Base-by-base conservation (phyloP, 148 eudicot species). In the Fallopia convolvulus region DNA sequence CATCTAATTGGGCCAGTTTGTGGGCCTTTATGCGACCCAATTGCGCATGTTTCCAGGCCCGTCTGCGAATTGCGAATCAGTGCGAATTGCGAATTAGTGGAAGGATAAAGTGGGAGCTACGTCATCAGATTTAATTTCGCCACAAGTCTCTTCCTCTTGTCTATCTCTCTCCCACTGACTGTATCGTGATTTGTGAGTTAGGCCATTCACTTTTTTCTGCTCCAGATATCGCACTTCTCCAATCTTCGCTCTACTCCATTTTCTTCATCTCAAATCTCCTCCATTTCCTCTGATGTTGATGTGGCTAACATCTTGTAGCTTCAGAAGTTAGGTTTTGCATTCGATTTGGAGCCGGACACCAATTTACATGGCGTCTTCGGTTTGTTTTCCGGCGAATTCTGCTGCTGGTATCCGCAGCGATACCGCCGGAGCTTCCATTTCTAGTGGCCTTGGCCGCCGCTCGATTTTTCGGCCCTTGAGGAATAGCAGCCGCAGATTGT, bases 321-420 rank as follows among this genome's bases (percentile, higher is more conserved):
- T 74, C 76, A 74, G 6, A 26, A 74, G 32, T 44, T 74, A 47
- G 48, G 63, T 33, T 5, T 68, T 33, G 44, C 21, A 36, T 68
- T 18, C 72, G 20, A 68, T 15, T 68, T 68, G 72, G 3, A 36
- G 44, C 10, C 72, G 21, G 44, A 68, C 42, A 33, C 15, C 72
- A 15, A 36, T 39, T n/a, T 21, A 21, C 74, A 79, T 84, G 82
- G 76, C 84, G 6, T 81, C 87, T 33, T 84, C 92, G 20, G 60
- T 85, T 18, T 86, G 87, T 78, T 86, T 89, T 46, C 86, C 91
- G 73, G 83, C 93, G 32, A 88, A 81, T 77, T 70, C 77, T 26
- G 76, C 85, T 26, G 75, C 83, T 73, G 77, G 80, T 10, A 44
- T 71, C 30, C 76, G 77, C 11, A 32, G 78, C 4, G 81, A 75